A percentile compares a stretch with the other conserved stretches of the same genome.
These are phyloP conservation scores for Xylaria flabelliformis DNA, from an alignment of 495 filamentous ascomycete genomes.

Conservation along the genomic window DNA sequence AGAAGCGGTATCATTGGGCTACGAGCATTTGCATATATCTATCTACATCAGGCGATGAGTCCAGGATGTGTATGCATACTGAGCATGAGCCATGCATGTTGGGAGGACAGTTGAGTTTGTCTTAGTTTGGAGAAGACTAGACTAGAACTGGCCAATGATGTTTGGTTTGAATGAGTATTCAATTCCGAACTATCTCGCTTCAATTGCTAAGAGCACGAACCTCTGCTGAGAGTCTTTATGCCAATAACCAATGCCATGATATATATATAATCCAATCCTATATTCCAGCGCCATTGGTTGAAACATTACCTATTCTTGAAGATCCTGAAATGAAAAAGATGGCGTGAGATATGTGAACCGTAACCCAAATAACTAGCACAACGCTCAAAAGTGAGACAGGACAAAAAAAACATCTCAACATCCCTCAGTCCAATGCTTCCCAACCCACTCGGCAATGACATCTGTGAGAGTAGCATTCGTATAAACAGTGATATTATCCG, in stretches of 20 bases:
- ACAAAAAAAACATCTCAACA: slow-evolving; percentile 45
- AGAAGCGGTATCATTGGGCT: not conserved
- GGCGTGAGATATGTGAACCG: no score
- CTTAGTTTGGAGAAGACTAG: not conserved
- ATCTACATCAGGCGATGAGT: not conserved
- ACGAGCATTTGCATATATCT: not conserved
- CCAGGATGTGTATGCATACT: not conserved
- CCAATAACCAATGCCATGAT: not conserved
- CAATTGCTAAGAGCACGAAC: not conserved
- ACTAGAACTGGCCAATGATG: not conserved
- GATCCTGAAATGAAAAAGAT: not conserved
- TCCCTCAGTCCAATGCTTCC: slow-evolving; percentile 71
- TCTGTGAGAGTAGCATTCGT: slow-evolving; percentile 75
- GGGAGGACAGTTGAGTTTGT: not conserved
- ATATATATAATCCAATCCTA: slow-evolving; percentile 1
- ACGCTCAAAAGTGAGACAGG: not conserved
- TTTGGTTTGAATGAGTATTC: not conserved
- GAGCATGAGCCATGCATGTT: not conserved
- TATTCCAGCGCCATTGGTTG: not conserved
- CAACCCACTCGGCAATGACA: slow-evolving; percentile 78
- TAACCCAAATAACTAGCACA: not conserved
- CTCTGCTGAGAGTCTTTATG: not conserved
- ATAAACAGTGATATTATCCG: slow-evolving; percentile 67
- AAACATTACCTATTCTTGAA: not conserved
- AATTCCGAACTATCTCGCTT: not conserved